Evolutionary conservation across 2,329 filamentous ascomycete genomes (phyloP).

Genomic region (Stachybotrys elegans): DNA sequence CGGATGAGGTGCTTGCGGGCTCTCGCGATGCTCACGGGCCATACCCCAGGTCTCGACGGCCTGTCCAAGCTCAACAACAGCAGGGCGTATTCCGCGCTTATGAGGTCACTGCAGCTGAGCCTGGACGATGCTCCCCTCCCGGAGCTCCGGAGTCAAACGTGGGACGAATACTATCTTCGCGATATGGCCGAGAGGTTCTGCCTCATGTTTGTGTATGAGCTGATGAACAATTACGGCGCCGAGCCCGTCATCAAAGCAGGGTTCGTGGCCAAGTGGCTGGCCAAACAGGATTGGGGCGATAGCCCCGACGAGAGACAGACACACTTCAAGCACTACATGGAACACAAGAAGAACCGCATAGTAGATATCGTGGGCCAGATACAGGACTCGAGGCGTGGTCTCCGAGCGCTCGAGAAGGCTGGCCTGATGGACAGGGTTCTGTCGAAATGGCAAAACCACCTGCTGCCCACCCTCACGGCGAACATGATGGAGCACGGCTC

Average conservation of each 20-base stretch:
- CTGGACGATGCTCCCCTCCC: conserved; percentile 45
- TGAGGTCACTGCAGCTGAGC: conserved; percentile 55
- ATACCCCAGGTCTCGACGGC: conserved; percentile 28
- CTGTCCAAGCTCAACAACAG: conserved; percentile 44
- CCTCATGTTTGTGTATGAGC: conserved; percentile 50
- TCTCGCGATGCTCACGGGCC: conserved; percentile 47
- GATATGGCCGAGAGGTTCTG: conserved; percentile 58
- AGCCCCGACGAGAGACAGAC: conserved; percentile 43
- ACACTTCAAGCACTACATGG: conserved; percentile 50
- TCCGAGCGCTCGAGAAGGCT: conserved; percentile 44
- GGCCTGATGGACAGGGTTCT: conserved; percentile 37
- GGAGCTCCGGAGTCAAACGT: conserved; percentile 48
- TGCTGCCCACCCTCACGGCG: conserved; percentile 4
- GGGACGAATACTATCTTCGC: conserved; percentile 59
- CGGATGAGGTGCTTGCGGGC: conserved; percentile 53
- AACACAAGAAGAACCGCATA: conserved; percentile 44
- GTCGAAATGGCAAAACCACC: conserved; percentile 18
- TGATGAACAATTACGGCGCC: conserved; percentile 55
- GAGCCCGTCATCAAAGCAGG: conserved; percentile 55
- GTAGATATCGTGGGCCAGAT: conserved; percentile 47
- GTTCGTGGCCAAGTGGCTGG: conserved; percentile 71
- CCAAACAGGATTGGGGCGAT: conserved; percentile 64
- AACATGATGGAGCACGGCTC: conserved; percentile 23
- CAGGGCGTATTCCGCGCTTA: conserved; percentile 50
- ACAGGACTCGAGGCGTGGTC: conserved; percentile 45